Evolutionary conservation across 441 rosid genomes (phyloP).

Genomic region (Pelargonium cotyledonis): DNA sequence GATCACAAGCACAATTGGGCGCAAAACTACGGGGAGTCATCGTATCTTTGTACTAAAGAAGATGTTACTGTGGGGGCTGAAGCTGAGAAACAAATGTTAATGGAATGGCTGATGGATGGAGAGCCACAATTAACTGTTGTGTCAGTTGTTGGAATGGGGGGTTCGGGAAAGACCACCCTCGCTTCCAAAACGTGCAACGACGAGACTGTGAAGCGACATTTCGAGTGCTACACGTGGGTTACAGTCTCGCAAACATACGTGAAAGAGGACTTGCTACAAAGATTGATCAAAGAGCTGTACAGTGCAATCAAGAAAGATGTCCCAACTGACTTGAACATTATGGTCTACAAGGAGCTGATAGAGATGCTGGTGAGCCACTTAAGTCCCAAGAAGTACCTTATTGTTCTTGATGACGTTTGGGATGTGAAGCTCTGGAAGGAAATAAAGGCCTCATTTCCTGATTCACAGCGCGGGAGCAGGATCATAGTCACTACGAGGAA

Average conservation of each 20-base stretch:
- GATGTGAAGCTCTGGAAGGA: neutral
- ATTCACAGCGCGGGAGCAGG: no score
- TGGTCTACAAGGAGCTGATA: constrained; percentile 25
- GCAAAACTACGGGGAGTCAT: constrained; percentile 22
- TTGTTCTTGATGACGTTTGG: neutral
- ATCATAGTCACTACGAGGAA: constrained; percentile 34
- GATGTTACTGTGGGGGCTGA: constrained; percentile 28
- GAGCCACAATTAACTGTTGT: constrained; percentile 19
- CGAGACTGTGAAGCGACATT: constrained; percentile 23
- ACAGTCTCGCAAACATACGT: constrained; percentile 29
- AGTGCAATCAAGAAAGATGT: constrained; percentile 19
- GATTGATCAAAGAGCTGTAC: constrained; percentile 27
- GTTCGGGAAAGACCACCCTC: no score
- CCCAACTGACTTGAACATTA: constrained; percentile 13
- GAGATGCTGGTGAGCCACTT: neutral
- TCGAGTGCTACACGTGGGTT: constrained; percentile 22
- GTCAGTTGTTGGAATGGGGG: constrained; percentile 32
- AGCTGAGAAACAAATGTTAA: constrained; percentile 17
- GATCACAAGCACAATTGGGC: no score
- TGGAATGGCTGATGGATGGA: constrained; percentile 21
- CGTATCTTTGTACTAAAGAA: constrained; percentile 25
- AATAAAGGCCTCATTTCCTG: no score
- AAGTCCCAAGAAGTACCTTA: neutral
- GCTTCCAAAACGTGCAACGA: neutral
- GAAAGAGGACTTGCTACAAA: constrained; percentile 28